Conservation (phyloP, 257 asterid species). For the Linderniella brevidens region DNA sequence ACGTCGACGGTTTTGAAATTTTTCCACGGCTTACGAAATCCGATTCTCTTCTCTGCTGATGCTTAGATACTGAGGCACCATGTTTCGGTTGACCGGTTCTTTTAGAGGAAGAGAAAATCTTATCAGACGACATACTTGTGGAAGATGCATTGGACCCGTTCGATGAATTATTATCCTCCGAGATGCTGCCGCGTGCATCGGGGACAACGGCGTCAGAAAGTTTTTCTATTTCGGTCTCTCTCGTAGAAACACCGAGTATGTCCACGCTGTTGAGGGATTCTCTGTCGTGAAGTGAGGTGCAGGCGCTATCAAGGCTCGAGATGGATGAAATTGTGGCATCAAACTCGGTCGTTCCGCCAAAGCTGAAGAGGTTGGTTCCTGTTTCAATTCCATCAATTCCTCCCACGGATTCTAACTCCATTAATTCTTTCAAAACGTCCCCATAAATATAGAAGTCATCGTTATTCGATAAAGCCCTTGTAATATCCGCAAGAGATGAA, state of each 20-base stretch:
- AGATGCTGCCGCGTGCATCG: no score
- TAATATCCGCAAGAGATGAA: conserved; percentile 21
- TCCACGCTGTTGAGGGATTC: conserved; percentile 12
- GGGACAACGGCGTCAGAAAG: no score
- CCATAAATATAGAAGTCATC: conserved; percentile 12
- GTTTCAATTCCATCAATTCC: conserved; percentile 16
- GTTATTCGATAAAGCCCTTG: conserved; percentile 17
- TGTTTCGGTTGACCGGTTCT: conserved; percentile 14
- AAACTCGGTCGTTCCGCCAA: conserved; percentile 29
- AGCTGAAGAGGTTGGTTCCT: conserved; percentile 19
- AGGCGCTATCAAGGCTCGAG: conserved; percentile 15
- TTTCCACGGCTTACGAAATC: conserved; percentile 15
- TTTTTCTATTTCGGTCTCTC: conserved; percentile 1
- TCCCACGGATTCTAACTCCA: conserved; percentile 18
- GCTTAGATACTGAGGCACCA: conserved; percentile 17
- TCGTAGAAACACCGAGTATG: conserved; percentile 15
- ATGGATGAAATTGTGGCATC: conserved; percentile 21
- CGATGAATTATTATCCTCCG: no score
- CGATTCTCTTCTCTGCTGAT: conserved; percentile 20
- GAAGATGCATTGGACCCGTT: not conserved
- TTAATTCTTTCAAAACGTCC: conserved; percentile 16
- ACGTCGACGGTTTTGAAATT: conserved; percentile 20
- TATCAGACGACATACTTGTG: conserved; percentile 13
- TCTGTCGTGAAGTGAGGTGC: conserved; percentile 13
- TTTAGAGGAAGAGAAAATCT: conserved; percentile 17